phyloP scores from a whole-genome alignment of 2,329 filamentous ascomycete species.

The Ascochyta clinopodiicola region DNA sequence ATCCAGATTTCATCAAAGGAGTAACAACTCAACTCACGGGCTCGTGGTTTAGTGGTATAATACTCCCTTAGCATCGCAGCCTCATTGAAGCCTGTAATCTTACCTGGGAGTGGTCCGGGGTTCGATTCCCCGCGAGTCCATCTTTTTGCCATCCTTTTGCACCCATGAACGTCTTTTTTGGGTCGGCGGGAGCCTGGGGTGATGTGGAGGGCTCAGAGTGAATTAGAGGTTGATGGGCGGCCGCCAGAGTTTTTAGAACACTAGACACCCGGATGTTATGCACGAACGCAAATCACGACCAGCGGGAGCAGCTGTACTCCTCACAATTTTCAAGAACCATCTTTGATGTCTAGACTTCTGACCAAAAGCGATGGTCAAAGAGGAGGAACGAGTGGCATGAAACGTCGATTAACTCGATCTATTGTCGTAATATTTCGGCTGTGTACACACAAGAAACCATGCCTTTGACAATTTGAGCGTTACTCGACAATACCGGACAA shows the following conservation, averaged over 20 bases:
- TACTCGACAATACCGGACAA: no score
- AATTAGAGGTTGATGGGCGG: neutral
- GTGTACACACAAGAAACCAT: no score
- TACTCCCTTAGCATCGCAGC: slow-evolving; percentile 26
- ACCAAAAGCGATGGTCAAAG: no score
- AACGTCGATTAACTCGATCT: no score
- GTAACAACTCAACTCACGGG: slow-evolving; percentile 1
- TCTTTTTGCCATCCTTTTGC: neutral
- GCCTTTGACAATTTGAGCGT: no score
- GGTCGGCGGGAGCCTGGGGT: neutral
- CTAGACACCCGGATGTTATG: neutral
- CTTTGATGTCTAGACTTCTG: neutral
- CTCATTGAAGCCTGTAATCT: neutral
- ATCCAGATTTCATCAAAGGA: no score
- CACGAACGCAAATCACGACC: neutral
- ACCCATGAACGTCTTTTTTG: neutral
- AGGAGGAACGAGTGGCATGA: no score
- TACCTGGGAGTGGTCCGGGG: slow-evolving; percentile 21
- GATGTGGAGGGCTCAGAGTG: neutral
- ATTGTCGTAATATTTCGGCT: no score
- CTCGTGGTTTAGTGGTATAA: slow-evolving; percentile 33
- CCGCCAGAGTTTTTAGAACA: neutral
- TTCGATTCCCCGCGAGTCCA: slow-evolving; percentile 15
- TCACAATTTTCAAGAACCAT: neutral
- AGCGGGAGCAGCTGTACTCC: neutral